These are phyloP conservation scores for Botryotinia calthae DNA, from an alignment of 2,329 filamentous ascomycete species.

Conservation along the genomic window DNA sequence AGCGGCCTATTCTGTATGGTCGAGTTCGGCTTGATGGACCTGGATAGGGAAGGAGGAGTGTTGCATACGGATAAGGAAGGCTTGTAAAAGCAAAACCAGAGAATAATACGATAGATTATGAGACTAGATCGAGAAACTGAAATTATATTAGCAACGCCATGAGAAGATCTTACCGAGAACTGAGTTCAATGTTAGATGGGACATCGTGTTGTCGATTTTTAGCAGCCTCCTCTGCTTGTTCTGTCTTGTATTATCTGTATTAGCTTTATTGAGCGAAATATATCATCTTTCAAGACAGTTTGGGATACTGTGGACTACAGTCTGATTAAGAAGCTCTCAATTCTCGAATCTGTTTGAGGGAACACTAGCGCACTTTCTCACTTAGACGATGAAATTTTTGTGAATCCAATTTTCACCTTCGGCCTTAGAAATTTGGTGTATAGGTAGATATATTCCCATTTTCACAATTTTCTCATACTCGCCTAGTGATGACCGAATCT, in stretches of 20 bases:
- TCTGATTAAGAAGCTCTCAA: neutral
- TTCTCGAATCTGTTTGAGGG: too few species aligned
- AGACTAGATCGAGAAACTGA: neutral
- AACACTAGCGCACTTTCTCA: too few species aligned
- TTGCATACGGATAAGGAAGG: neutral
- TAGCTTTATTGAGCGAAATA: neutral
- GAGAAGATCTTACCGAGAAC: neutral
- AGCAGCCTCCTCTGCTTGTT: neutral
- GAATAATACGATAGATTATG: neutral
- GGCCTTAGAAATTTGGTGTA: too few species aligned
- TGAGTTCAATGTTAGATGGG: neutral
- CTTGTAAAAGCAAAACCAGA: neutral
- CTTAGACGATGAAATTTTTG: too few species aligned
- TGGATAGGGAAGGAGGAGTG: too few species aligned
- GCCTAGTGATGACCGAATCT: too few species aligned
- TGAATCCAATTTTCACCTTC: too few species aligned
- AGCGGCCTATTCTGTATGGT: too few species aligned
- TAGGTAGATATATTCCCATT: too few species aligned
- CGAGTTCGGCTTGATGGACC: too few species aligned
- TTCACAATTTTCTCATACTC: too few species aligned
- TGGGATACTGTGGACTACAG: neutral
- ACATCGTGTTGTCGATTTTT: neutral
- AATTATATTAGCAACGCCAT: neutral
- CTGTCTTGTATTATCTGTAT: neutral
- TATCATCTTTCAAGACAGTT: neutral